Conservation (phyloP, 352 stramenopile genomes). For the Phytophthora pseudosyringae region DNA sequence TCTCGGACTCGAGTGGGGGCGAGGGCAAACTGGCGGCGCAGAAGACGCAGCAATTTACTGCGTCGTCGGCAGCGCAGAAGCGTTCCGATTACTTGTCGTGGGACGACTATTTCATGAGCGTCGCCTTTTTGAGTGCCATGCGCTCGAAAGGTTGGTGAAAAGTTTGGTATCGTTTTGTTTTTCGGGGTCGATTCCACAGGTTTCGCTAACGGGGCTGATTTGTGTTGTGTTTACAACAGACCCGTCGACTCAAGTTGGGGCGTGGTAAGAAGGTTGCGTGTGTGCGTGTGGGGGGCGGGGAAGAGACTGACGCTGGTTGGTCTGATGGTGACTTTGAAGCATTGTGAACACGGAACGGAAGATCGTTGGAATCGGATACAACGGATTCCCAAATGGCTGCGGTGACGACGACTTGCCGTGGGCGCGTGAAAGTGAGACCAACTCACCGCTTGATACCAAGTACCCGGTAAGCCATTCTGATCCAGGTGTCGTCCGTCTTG, state of each 20-base stretch:
- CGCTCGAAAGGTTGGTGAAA: constrained; percentile 93
- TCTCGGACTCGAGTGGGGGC: constrained; percentile 7
- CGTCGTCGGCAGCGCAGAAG: constrained; percentile 49
- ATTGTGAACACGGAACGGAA: constrained; percentile 97
- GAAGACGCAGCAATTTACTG: constrained; percentile 1
- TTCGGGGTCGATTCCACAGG: constrained; percentile 7
- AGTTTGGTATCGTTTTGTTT: background rate
- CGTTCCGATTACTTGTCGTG: constrained; percentile 94
- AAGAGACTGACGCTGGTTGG: background rate
- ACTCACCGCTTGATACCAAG: constrained; percentile 93
- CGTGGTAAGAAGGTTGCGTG: constrained; percentile 68
- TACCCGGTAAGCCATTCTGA: constrained; percentile 73
- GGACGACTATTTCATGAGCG: constrained; percentile 99
- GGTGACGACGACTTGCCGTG: constrained; percentile 96
- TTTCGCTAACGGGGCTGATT: background rate
- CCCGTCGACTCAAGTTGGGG: constrained; percentile 97
- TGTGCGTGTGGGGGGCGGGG: background rate
- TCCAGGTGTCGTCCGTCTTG: background rate
- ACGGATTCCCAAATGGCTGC: constrained; percentile 97
- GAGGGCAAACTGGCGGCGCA: background rate
- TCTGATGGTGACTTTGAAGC: constrained; percentile 32
- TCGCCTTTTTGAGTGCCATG: constrained; percentile 99
- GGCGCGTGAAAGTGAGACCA: constrained; percentile 70
- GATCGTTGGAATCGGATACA: constrained; percentile 99
- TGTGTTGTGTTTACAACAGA: constrained; percentile 50